Evolutionary conservation across 768 basidiomycete genomes (phyloP).

Genomic region (Psilocybe azurescens): DNA sequence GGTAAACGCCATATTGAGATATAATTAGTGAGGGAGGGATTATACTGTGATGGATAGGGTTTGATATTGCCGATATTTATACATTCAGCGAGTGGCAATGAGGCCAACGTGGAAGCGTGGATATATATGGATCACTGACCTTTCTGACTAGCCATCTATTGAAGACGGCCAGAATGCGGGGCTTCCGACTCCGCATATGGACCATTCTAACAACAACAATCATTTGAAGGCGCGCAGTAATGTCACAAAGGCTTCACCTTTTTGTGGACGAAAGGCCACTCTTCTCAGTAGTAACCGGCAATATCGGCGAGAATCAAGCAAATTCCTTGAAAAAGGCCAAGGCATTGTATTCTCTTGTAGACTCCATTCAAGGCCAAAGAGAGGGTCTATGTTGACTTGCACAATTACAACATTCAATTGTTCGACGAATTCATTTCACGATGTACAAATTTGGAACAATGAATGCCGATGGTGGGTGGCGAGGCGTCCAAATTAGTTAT

Average conservation of each 20-base stretch:
- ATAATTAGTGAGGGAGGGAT: slow-evolving; percentile 1
- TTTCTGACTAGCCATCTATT: slow-evolving; percentile 20
- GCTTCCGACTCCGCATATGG: slow-evolving; percentile 11
- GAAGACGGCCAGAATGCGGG: slow-evolving; percentile 17
- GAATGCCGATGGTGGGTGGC: slow-evolving; percentile 3
- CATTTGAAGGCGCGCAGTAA: not conserved
- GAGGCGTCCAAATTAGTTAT: slow-evolving; percentile 1
- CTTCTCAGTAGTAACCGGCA: not conserved
- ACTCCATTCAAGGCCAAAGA: slow-evolving; percentile 18
- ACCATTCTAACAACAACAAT: slow-evolving; percentile 8
- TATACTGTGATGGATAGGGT: slow-evolving; percentile 1
- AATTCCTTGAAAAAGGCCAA: slow-evolving; percentile 9
- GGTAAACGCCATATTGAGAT: slow-evolving; percentile 13
- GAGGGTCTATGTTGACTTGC: not conserved
- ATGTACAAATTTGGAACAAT: slow-evolving; percentile 11
- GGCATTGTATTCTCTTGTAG: slow-evolving; percentile 14
- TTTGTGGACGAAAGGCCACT: not conserved
- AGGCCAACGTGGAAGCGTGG: slow-evolving; percentile 9
- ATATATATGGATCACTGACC: slow-evolving; percentile 9
- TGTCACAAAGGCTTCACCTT: slow-evolving; percentile 5
- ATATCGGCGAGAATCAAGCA: slow-evolving; percentile 2
- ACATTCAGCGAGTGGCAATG: slow-evolving; percentile 8
- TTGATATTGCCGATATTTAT: slow-evolving; percentile 21
- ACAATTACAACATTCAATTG: slow-evolving; percentile 15
- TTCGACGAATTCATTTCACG: slow-evolving; percentile 11